Base-by-base conservation (phyloP, 768 basidiomycete species). In the Pleurotus pulmonarius region DNA sequence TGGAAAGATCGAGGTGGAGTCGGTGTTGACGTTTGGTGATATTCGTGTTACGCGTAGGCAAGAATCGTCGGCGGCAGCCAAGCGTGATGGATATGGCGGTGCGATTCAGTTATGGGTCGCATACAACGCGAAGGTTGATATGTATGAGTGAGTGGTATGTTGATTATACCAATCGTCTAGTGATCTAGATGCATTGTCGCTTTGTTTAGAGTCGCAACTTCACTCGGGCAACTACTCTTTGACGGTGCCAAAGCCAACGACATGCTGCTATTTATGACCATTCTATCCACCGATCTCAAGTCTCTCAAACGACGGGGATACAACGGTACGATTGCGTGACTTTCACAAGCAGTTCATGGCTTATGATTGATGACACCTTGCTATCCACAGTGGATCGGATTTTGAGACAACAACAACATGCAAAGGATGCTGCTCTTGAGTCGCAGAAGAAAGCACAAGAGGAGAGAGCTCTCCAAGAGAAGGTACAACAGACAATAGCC, bases 191-290 rank as follows among this genome's bases (percentile, higher is more conserved):
- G 11, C 8, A 29, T 9, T 8, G 15, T 18, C 22, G 58, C 39
- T 41, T 39, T 60, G n/a, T 22, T 2, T 48, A 95, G 94, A 69
- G 87, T 98, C 12, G 88, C 96, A 0, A 87, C 85, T 0, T 88
- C 90, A 1, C 73, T 98, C 26, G 93, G 92, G 67, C 85, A 86
- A 15, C 67, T 89, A 5, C 70, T 97, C 26, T 91, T 98, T 60
- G 82, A 88, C 55, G 78, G 83, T 6, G 86, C 86, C 2, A 88
- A 90, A 68, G 82, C 87, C 22, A 92, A 94, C 65, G 96, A 99
- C 67, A 83, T 90, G 0, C 75, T 99, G 5, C 68, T 98, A 6
- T 88, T 98, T 61, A 90, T 92, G 83, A 97, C 94, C 0, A 92
- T 99, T 53, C 78, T 99, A 15, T 92, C 93, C 0, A 98, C 95